Evolutionary conservation across 1,284 basidiomycete genomes (phyloP), one percentile per base, ranked within the genome.

Genomic region (Pholiota adiposa): DNA sequence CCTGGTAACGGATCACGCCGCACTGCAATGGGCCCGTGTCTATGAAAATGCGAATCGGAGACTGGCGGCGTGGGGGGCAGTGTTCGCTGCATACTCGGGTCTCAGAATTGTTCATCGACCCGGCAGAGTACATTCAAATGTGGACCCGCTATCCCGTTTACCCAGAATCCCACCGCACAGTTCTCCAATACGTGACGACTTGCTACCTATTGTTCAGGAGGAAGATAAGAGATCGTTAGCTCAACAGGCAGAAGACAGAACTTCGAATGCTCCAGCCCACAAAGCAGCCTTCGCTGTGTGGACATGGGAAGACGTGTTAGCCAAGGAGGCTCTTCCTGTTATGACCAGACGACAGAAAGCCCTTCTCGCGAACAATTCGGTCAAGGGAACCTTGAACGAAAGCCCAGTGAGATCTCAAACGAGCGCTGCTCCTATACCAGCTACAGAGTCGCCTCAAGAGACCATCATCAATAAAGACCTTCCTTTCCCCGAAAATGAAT

Each of bases 61-160:
- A 19, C 55, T 65, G 6, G 51, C 55, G 14, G 51, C 55, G 23
- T 65, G 64, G 62, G 64, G 60, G 38, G 51, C 62, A 16, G 62
- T 65, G 2, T 65, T 65, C 27, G 49, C 62, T 4, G 60, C 62
- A 0, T 63, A 56, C 25, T 57, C 64, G 12, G 52, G 43, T 14
- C 36, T 63, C 2, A 21, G 25, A n/a, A 63, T 65, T 16, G 53
- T 60, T 1, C 64, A 63, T 23, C 14, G 62, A 11, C 38, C 58
- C 5, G 62, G 64, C 1, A 23, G 51, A 18, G 52, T 62, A 12
- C 62, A 65, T 29, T 63, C 58, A 2, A 63, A 65, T 27, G 64
- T 65, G 1, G 60, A 65, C 49, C 59, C 62, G 1, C 19, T 65
- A 0, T 65, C 63, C 1, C 16, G 49, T 4, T 21, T 60, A 9